A percentile compares a stretch with the other conserved stretches of the same genome.
Conservation (phyloP, 2,329 filamentous ascomycete species). For the Lithohypha guttulata region DNA sequence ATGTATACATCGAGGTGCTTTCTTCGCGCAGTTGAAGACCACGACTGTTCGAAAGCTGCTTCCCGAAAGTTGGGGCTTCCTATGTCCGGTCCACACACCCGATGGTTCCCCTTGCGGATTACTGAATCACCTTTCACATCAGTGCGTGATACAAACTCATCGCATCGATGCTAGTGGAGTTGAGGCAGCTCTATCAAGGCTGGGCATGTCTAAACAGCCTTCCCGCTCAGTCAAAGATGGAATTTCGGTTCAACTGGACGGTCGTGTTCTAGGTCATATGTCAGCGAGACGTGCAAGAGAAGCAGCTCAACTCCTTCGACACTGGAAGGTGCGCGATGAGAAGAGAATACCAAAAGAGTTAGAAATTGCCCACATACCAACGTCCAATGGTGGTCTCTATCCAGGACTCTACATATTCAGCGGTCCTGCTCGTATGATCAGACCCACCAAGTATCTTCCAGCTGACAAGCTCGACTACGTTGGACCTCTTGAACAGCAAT, state of each 20-base stretch:
- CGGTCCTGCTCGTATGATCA: slow-evolving; percentile 71
- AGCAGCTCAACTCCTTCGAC: slow-evolving; percentile 76
- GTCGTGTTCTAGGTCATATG: slow-evolving; percentile 81
- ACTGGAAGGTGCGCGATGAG: slow-evolving; percentile 88
- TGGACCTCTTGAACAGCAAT: slow-evolving; percentile 89
- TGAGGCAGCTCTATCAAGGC: slow-evolving; percentile 60
- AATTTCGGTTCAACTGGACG: slow-evolving; percentile 82
- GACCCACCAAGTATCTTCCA: slow-evolving; percentile 84
- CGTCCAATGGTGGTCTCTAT: slow-evolving; percentile 84
- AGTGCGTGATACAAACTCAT: slow-evolving; percentile 77
- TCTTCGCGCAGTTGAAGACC: slow-evolving; percentile 95
- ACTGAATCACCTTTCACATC: slow-evolving; percentile 89
- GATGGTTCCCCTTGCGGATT: slow-evolving; percentile 92
- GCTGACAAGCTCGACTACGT: slow-evolving; percentile 78
- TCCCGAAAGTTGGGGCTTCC: slow-evolving; percentile 94
- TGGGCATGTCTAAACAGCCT: slow-evolving; percentile 67
- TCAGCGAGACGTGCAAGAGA: slow-evolving; percentile 68
- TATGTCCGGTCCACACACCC: slow-evolving; percentile 94
- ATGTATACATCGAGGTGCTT: slow-evolving; percentile 97
- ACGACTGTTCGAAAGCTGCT: slow-evolving; percentile 92
- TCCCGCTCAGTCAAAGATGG: slow-evolving; percentile 72
- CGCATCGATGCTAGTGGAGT: slow-evolving; percentile 63
- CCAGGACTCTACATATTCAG: slow-evolving; percentile 93
- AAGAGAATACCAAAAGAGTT: slow-evolving; percentile 71
- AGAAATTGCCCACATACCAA: slow-evolving; percentile 84